A percentile compares a stretch with the other conserved stretches of the same genome.
Conservation (phyloP, 192 early-diverging fungal species). For the Ambispora gerdemannii region DNA sequence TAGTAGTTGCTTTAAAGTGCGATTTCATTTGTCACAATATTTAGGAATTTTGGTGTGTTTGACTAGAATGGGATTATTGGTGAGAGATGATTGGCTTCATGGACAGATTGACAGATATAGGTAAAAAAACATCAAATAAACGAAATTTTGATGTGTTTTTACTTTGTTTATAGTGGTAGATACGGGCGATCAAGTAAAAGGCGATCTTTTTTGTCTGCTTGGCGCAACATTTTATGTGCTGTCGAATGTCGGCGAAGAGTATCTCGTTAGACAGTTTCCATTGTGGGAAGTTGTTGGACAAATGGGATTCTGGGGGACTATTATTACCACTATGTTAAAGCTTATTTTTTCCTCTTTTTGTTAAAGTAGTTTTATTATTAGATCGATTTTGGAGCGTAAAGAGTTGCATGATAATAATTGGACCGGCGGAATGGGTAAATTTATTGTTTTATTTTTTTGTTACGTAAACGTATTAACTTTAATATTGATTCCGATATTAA, state of each 20-base stretch:
- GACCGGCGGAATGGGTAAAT: conserved; percentile 31
- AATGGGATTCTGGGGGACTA: conserved; percentile 67
- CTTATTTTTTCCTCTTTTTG: neutral
- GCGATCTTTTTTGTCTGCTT: conserved; percentile 69
- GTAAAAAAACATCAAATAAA: too few species aligned
- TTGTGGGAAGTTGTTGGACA: conserved; percentile 74
- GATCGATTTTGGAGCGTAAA: conserved; percentile 59
- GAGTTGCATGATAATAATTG: conserved; percentile 48
- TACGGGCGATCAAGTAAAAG: conserved; percentile 56
- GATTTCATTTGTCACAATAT: conserved; percentile 65
- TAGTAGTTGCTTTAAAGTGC: conserved; percentile 66
- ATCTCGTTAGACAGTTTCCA: conserved; percentile 66
- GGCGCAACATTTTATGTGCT: conserved; percentile 74
- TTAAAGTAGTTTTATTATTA: neutral
- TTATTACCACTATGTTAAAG: conserved; percentile 54
- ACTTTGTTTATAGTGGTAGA: conserved; percentile 26
- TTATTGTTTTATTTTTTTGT: conserved; percentile 14
- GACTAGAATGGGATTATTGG: conserved; percentile 64
- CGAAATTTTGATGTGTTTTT: neutral
- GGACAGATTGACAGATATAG: conserved; percentile 43
- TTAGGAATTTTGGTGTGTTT: conserved; percentile 67
- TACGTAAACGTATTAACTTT: neutral
- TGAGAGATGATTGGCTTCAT: conserved; percentile 65
- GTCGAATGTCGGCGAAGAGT: conserved; percentile 72
- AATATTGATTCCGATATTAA: neutral